Base-by-base conservation (phyloP, 2,329 filamentous ascomycete species). In the Monilinia fructigena region DNA sequence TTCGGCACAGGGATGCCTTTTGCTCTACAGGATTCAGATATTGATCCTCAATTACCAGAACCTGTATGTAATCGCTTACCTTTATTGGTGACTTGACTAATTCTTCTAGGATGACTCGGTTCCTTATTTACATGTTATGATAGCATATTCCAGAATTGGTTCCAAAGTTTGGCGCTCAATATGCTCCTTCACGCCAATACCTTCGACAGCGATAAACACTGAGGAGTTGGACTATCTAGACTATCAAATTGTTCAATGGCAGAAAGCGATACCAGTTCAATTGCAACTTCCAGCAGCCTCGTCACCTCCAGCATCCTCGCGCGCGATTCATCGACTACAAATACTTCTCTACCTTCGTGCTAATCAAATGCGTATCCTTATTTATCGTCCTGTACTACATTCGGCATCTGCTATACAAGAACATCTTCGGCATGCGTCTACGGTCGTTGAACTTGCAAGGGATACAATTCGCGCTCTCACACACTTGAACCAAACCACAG, bases 1-100 rank as follows among this genome's bases (percentile, higher is more conserved):
- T 92, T 97, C 72, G 91, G 89, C n/a, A 93, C 91, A 0, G 93
- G 93, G 0, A 83, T 97, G 76, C 93, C 93, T 0, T 96, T 92
- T 78, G 89, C 91, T 2, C 82, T 96, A 47, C 89, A 94, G 70
- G 93, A 97, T 74, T 85, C 90, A 20, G 92, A 96, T 74, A 91
- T 97, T 68, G 93, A 97, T 73, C 86, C 89, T 0, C 84, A 85
- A 62, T 79, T 97, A 28, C 92, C 91, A 2, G 88, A 90, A 73
- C 93, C 93, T 38, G 92, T 96, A 80, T 79, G 84, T 78, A 48
- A 20, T 20, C 16, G 45, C 5, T n/a, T 52, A 4, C 18, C 79
- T 69, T 31, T 20, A 48, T 20, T 35, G 31, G 45, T 35, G 47
- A 45, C 42, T 31, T 53, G 10, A 62, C 68, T 73, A 40, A 75